Percentiles rank a stretch among this genome's conserved stretches.
Conservation (phyloP, 495 filamentous ascomycete species). For the Aspergillus bertholletiae region DNA sequence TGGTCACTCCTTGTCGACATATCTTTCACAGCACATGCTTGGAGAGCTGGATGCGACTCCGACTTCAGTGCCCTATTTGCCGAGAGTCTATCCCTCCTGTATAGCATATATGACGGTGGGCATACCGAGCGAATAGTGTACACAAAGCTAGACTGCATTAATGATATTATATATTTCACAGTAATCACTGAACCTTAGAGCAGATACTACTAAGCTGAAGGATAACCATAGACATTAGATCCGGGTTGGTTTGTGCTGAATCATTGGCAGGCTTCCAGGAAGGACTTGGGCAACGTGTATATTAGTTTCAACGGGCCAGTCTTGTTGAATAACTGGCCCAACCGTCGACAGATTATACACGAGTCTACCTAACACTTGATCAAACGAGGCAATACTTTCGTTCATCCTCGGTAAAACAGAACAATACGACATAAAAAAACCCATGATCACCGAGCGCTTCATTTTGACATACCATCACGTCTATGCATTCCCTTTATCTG, state of each 20-base stretch:
- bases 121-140: background rate
- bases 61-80: slow-evolving; percentile 94
- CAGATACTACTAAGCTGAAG: too few species aligned
- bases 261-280: background rate
- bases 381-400: slow-evolving; percentile 6
- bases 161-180: background rate
- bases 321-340: slow-evolving; percentile 21
- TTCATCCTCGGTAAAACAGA: background rate
- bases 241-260: background rate
- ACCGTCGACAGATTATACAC: slow-evolving; percentile 1
- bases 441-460: slow-evolving; percentile 4
- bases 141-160: background rate
- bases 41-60: slow-evolving; percentile 93
- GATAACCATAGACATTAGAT: too few species aligned
- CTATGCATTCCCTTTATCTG: background rate
- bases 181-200: background rate
- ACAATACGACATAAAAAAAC: slow-evolving; percentile 20
- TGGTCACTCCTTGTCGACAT: slow-evolving; percentile 96
- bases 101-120: slow-evolving; percentile 32
- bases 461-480: slow-evolving; percentile 22
- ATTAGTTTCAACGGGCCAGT: slow-evolving; percentile 1
- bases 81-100: slow-evolving; percentile 83
- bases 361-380: slow-evolving; percentile 8
- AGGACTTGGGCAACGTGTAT: background rate
- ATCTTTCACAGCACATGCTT: slow-evolving; percentile 92